phyloP scores from a whole-genome alignment of 129 eudicot genomes.

The Logfia minima region DNA sequence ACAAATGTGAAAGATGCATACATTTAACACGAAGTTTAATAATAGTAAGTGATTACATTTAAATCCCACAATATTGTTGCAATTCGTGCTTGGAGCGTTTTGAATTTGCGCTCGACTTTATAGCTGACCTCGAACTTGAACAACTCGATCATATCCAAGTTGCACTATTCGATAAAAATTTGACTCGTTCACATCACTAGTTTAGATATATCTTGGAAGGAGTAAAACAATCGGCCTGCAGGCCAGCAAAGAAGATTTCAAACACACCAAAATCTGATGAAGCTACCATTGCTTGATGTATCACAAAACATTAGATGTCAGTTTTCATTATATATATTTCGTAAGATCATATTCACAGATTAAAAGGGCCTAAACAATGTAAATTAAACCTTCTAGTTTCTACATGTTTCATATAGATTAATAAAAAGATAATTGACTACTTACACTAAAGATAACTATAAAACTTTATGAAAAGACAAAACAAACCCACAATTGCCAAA shows the following conservation, averaged over 20 bases:
- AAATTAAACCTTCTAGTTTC: no score
- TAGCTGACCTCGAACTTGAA: no score
- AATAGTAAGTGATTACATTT: no score
- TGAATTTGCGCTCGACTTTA: no score
- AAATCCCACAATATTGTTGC: no score
- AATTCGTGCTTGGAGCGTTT: no score
- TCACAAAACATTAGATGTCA: background rate
- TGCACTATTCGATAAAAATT: background rate
- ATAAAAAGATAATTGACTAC: background rate
- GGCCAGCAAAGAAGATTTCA: background rate
- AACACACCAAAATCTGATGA: background rate
- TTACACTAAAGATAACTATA: background rate
- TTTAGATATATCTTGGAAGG: background rate
- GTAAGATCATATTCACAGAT: background rate
- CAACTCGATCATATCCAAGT: no score
- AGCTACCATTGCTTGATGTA: no score
- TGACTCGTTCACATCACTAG: background rate
- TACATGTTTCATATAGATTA: no score
- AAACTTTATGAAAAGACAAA: background rate
- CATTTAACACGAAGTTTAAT: no score
- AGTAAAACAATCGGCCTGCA: background rate
- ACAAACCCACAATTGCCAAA: slow-evolving; percentile 24
- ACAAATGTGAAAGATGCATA: no score
- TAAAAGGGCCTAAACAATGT: background rate
- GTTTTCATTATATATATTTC: no score